Percentiles rank a stretch among this genome's conserved stretches.
Conservation (phyloP, 106 monocot species). For the Acorus gramineus region DNA sequence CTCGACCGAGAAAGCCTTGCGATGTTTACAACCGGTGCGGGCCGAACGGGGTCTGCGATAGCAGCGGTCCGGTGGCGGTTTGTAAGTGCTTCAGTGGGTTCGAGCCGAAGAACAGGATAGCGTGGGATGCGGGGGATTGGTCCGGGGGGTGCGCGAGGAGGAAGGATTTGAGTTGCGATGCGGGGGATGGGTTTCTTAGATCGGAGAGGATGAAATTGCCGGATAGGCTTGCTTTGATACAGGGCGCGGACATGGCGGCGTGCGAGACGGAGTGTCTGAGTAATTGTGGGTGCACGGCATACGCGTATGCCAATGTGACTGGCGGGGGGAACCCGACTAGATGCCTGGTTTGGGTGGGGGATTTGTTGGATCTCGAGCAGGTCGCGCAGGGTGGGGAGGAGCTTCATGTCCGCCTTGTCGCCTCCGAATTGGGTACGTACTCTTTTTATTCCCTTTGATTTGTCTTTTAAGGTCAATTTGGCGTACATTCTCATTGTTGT, state of each 20-base stretch:
- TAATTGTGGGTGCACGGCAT: conserved; percentile 21
- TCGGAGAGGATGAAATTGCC: conserved; percentile 14
- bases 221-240: neutral
- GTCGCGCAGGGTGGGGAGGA: neutral
- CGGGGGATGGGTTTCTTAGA: conserved; percentile 8
- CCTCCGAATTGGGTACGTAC: conserved; percentile 1
- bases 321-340: neutral
- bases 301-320: conserved; percentile 9
- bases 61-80: neutral
- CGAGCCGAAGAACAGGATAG: conserved; percentile 7
- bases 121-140: conserved; percentile 5
- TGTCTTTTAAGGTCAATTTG: no score
- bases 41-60: conserved; percentile 18
- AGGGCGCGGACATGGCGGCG: neutral
- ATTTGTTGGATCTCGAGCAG: conserved; percentile 11
- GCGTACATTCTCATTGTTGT: no score
- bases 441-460: neutral
- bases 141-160: conserved; percentile 20
- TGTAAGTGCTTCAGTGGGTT: conserved; percentile 27
- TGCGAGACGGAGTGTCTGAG: conserved; percentile 11
- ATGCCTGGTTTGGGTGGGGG: conserved; percentile 24
- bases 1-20: neutral
- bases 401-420: conserved; percentile 14
- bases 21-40: conserved; percentile 19
- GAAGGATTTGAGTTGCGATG: conserved; percentile 2